phyloP scores from a whole-genome alignment of 2,329 filamentous ascomycete genomes.

The Calonectria pauciramosa region DNA sequence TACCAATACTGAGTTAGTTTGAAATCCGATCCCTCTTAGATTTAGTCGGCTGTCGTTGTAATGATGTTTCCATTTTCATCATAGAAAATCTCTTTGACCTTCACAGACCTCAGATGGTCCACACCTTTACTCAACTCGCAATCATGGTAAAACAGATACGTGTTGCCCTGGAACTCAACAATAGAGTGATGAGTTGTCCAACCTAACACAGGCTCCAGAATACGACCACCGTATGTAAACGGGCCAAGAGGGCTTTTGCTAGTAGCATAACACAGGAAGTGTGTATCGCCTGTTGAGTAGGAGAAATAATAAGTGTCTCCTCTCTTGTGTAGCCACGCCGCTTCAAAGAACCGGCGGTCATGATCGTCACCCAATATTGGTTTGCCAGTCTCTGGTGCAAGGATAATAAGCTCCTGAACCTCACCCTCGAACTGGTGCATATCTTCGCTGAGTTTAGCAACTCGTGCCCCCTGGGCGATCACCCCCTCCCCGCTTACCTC shows the following conservation, averaged over 20 bases:
- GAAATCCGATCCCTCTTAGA: background rate
- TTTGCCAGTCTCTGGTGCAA: constrained; percentile 71
- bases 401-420: constrained; percentile 73
- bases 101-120: constrained; percentile 79
- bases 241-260: constrained; percentile 76
- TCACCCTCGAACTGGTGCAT: constrained; percentile 73
- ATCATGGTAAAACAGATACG: constrained; percentile 85
- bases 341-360: constrained; percentile 83
- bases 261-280: constrained; percentile 79
- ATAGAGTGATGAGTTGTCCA: constrained; percentile 89
- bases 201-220: constrained; percentile 81
- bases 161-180: constrained; percentile 78
- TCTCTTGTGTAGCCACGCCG: constrained; percentile 84
- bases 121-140: constrained; percentile 76
- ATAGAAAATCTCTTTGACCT: constrained; percentile 82
- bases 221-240: constrained; percentile 78
- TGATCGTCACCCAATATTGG: constrained; percentile 77
- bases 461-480: constrained; percentile 74
- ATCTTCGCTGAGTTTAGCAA: constrained; percentile 73
- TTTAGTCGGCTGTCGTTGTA: constrained; percentile 49
- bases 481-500: constrained; percentile 71
- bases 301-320: constrained; percentile 80
- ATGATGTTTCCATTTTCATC: constrained; percentile 74
- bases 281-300: constrained; percentile 84
- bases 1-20: background rate